Evolutionary conservation across 1,139 yeast genomes (phyloP).

Genomic region (Williopsis jadinii): DNA sequence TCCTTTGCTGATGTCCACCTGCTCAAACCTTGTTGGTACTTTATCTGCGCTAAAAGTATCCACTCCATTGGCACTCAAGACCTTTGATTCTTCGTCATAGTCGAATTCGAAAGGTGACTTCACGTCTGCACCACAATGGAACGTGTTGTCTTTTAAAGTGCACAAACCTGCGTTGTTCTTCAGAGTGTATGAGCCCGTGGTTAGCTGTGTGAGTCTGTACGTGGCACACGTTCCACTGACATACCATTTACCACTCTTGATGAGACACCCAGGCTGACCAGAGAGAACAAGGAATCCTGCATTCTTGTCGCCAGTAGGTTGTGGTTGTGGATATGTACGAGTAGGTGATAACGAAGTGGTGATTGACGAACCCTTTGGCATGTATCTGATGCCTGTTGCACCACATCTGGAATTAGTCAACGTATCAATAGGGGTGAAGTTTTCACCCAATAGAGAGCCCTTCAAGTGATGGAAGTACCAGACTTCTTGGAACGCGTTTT

Average conservation of each 20-base stretch:
- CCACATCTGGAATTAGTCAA: slow-evolving; percentile 31
- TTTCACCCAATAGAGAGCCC: slow-evolving; percentile 66
- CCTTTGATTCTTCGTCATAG: slow-evolving; percentile 38
- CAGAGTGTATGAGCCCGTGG: slow-evolving; percentile 44
- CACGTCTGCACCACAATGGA: slow-evolving; percentile 29
- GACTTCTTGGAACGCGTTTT: slow-evolving; percentile 68
- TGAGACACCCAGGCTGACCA: slow-evolving; percentile 66
- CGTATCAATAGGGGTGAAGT: slow-evolving; percentile 60
- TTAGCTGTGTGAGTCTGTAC: slow-evolving; percentile 40
- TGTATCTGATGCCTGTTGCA: slow-evolving; percentile 57
- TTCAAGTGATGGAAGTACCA: slow-evolving; percentile 83
- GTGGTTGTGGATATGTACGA: slow-evolving; percentile 26
- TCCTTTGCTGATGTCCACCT: slow-evolving; percentile 48
- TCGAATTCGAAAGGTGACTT: slow-evolving; percentile 42
- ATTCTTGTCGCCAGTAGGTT: slow-evolving; percentile 20
- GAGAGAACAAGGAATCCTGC: slow-evolving; percentile 47
- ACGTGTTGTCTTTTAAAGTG: slow-evolving; percentile 35
- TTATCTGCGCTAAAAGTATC: slow-evolving; percentile 56
- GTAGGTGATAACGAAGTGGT: slow-evolving; percentile 6
- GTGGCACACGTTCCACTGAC: slow-evolving; percentile 82
- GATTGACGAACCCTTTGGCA: slow-evolving; percentile 54
- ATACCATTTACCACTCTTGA: slow-evolving; percentile 83
- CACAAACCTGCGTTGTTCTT: slow-evolving; percentile 36
- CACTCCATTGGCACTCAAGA: slow-evolving; percentile 58
- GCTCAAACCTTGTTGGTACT: slow-evolving; percentile 43